Conservation (phyloP, 2,329 filamentous ascomycete species). For the Ramularia endophylla region DNA sequence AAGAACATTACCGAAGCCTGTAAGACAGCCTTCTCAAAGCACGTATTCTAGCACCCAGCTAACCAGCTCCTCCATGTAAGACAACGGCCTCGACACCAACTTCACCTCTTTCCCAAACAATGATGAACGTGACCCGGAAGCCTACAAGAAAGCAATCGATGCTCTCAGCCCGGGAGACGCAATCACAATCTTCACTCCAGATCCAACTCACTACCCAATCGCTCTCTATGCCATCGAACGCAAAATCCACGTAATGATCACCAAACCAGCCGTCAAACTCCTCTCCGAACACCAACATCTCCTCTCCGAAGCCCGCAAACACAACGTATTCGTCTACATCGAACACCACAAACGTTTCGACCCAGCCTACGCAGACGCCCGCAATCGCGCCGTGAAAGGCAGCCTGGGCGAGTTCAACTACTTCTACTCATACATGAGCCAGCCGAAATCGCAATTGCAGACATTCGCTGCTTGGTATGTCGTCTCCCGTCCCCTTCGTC, state of each 20-base stretch:
- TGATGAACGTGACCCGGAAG: constrained; percentile 65
- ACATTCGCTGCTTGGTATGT: constrained; percentile 79
- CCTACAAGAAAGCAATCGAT: constrained; percentile 87
- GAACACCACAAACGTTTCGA: constrained; percentile 98
- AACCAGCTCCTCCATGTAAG: constrained; percentile 53
- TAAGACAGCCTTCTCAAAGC: constrained; percentile 30
- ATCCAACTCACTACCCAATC: constrained; percentile 88
- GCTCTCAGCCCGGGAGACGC: constrained; percentile 73
- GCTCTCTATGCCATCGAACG: constrained; percentile 87
- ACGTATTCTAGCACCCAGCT: constrained; percentile 76
- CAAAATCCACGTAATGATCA: constrained; percentile 84
- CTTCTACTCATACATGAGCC: constrained; percentile 96
- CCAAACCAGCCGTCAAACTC: constrained; percentile 85
- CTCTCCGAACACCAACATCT: constrained; percentile 74
- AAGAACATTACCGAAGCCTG: constrained; percentile 72
- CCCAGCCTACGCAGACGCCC: constrained; percentile 84
- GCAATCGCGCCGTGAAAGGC: constrained; percentile 60
- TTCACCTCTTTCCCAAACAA: constrained; percentile 79
- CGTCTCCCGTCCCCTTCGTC: too few relatives aligned
- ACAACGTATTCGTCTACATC: constrained; percentile 83
- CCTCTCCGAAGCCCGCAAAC: constrained; percentile 62
- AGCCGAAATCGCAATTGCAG: constrained; percentile 84
- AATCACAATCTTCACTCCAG: constrained; percentile 93
- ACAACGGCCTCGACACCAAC: constrained; percentile 82
- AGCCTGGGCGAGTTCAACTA: constrained; percentile 90